Percentiles rank a stretch among this genome's conserved stretches.
phyloP scores from a whole-genome alignment of 2,329 filamentous ascomycete species.

The Coniochaeta sp. region DNA sequence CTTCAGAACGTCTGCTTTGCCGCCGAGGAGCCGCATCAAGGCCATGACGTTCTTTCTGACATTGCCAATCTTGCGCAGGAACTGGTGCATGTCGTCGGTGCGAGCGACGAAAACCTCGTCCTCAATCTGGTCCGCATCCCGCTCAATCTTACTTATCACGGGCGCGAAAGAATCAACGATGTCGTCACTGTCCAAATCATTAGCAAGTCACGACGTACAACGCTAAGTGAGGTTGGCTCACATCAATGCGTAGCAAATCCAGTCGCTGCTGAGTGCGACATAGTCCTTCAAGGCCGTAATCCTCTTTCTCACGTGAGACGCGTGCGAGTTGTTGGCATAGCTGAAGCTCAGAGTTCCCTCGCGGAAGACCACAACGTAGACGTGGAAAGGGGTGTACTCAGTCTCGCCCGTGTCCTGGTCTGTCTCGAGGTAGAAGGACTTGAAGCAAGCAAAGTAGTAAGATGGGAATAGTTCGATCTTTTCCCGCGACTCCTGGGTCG shows the following conservation, averaged over 20 bases:
- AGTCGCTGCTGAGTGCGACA: slow-evolving; percentile 88
- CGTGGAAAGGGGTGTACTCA: slow-evolving; percentile 90
- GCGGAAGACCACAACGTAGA: slow-evolving; percentile 94
- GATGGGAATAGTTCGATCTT: slow-evolving; percentile 97
- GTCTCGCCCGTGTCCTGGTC: slow-evolving; percentile 70
- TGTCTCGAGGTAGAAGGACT: slow-evolving; percentile 71
- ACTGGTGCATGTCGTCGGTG: slow-evolving; percentile 79
- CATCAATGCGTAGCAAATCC: slow-evolving; percentile 99
- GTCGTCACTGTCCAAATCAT: slow-evolving; percentile 59
- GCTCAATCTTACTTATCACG: slow-evolving; percentile 78
- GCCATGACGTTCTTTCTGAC: slow-evolving; percentile 93
- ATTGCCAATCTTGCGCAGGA: slow-evolving; percentile 81
- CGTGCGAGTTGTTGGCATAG: slow-evolving; percentile 81
- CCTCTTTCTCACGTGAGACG: slow-evolving; percentile 80
- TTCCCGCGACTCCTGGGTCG: slow-evolving; percentile 89
- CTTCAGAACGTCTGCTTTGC: slow-evolving; percentile 96
- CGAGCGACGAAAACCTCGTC: slow-evolving; percentile 92
- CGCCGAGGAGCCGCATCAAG: slow-evolving; percentile 83
- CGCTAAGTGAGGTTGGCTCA: slow-evolving; percentile 34
- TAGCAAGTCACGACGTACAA: neutral
- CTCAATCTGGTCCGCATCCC: slow-evolving; percentile 86
- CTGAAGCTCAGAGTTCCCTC: slow-evolving; percentile 94
- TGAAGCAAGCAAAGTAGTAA: slow-evolving; percentile 98
- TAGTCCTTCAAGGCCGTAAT: slow-evolving; percentile 93
- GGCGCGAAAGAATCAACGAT: slow-evolving; percentile 96